These are phyloP conservation scores for Lactuca saligna DNA, from an alignment of 129 eudicot genomes.

Conservation along the genomic window DNA sequence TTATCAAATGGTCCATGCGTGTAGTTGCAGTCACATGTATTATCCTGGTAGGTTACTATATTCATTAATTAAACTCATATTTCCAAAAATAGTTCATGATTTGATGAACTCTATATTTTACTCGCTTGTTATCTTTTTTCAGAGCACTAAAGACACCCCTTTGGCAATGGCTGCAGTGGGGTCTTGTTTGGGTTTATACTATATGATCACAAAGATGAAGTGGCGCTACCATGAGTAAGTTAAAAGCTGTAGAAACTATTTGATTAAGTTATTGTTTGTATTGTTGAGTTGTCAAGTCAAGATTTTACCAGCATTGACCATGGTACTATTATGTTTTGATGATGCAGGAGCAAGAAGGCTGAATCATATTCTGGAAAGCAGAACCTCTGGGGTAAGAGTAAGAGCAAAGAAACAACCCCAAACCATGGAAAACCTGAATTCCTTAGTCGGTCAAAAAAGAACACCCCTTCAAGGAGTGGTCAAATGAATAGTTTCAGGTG, in stretches of 20 bases:
- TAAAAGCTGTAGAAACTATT: neutral
- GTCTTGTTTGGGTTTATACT: slow-evolving; percentile 36
- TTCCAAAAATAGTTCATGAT: neutral
- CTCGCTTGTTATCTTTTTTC: too few species aligned
- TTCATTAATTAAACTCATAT: slow-evolving; percentile 1
- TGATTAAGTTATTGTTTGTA: neutral
- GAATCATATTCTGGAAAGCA: slow-evolving; percentile 25
- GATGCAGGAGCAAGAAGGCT: slow-evolving; percentile 16
- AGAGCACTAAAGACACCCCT: slow-evolving; percentile 80
- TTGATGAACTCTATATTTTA: neutral
- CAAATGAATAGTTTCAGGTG: slow-evolving; percentile 40
- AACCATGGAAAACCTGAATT: slow-evolving; percentile 57
- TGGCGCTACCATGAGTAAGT: slow-evolving; percentile 54
- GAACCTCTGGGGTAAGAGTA: slow-evolving; percentile 32
- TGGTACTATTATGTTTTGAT: slow-evolving; percentile 13
- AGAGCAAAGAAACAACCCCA: slow-evolving; percentile 27
- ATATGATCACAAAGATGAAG: slow-evolving; percentile 31
- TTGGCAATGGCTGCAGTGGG: slow-evolving; percentile 57
- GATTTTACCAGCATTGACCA: neutral
- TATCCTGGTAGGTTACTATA: slow-evolving; percentile 49
- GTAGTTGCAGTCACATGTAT: slow-evolving; percentile 64
- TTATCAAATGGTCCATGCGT: slow-evolving; percentile 88
- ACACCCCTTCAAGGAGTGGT: slow-evolving; percentile 30
- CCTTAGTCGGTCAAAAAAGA: slow-evolving; percentile 51
- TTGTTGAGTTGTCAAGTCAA: too few species aligned